Conservation (phyloP, 306 rosid species). For the Lablab purpureus region DNA sequence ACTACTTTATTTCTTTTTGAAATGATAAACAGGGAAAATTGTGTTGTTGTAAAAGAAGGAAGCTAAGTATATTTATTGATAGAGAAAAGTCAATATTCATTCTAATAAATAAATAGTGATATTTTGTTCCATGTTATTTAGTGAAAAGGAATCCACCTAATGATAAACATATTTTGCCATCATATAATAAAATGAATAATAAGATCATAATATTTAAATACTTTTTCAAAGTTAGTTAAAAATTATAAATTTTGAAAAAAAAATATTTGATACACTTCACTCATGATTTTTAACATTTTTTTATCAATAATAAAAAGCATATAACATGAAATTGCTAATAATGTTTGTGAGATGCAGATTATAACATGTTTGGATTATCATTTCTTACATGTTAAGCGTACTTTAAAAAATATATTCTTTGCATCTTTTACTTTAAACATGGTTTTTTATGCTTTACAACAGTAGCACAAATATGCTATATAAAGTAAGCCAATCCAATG, state of each 20-base stretch:
- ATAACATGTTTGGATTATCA: not conserved
- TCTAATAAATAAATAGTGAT: constrained; percentile 31
- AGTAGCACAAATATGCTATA: not conserved
- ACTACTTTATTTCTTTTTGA: not conserved
- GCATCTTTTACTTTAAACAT: not conserved
- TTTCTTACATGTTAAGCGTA: not conserved
- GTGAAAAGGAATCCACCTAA: constrained; percentile 33
- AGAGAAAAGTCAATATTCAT: constrained; percentile 46
- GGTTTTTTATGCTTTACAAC: not conserved
- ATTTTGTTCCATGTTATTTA: not conserved
- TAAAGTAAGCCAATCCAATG: not conserved
- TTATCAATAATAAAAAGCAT: too few relatives aligned
- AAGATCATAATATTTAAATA: too few relatives aligned
- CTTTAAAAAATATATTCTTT: not conserved
- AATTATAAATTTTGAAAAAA: too few relatives aligned
- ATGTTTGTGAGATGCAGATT: not conserved
- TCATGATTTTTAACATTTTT: not conserved
- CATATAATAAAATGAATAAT: not conserved
- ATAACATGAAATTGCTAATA: not conserved
- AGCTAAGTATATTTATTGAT: constrained; percentile 39
- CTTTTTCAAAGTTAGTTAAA: too few relatives aligned
- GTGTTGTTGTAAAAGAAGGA: constrained; percentile 30
- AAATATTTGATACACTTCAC: not conserved
- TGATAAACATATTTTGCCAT: constrained; percentile 7
- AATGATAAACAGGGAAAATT: constrained; percentile 23